Evolutionary conservation across 345 rosid genomes (phyloP).

Genomic region (Tarenaya hassleriana): DNA sequence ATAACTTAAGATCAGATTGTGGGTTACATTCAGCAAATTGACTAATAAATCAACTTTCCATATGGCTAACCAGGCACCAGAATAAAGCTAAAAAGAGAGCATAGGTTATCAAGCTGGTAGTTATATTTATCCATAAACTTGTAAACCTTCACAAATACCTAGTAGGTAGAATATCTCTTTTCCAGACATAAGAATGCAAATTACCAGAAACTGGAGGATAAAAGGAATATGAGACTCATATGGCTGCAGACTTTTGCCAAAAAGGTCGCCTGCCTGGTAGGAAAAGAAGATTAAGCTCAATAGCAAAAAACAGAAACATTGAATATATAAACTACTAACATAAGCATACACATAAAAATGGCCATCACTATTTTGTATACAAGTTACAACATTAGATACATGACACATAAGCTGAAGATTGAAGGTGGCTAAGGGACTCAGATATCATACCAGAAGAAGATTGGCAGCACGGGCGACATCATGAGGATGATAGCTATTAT

Average conservation of each 20-base stretch:
- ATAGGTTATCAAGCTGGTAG: slow-evolving; percentile 1
- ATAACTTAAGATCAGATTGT: too few relatives aligned
- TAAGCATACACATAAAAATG: slow-evolving; percentile 10
- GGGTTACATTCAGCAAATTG: background rate
- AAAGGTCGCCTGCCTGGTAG: slow-evolving; percentile 66
- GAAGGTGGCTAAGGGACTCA: background rate
- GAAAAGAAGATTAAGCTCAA: slow-evolving; percentile 2
- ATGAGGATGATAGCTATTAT: slow-evolving; percentile 59
- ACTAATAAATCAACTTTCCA: slow-evolving; percentile 10
- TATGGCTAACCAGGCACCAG: slow-evolving; percentile 5
- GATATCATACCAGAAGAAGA: slow-evolving; percentile 52
- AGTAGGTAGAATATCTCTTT: slow-evolving; percentile 9
- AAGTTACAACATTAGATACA: background rate
- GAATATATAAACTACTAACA: slow-evolving; percentile 9
- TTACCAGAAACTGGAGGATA: slow-evolving; percentile 90
- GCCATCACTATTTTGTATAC: slow-evolving; percentile 1
- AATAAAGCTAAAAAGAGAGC: slow-evolving; percentile 1
- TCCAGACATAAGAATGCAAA: background rate
- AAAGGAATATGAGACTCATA: slow-evolving; percentile 92
- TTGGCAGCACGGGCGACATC: slow-evolving; percentile 69
- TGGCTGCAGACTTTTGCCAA: slow-evolving; percentile 77
- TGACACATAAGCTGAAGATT: slow-evolving; percentile 9
- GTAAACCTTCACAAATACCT: slow-evolving; percentile 12
- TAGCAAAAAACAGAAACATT: background rate
- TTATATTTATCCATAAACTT: slow-evolving; percentile 2